phyloP scores from a whole-genome alignment of 2,329 filamentous ascomycete species.

The Didymella keratinophila region DNA sequence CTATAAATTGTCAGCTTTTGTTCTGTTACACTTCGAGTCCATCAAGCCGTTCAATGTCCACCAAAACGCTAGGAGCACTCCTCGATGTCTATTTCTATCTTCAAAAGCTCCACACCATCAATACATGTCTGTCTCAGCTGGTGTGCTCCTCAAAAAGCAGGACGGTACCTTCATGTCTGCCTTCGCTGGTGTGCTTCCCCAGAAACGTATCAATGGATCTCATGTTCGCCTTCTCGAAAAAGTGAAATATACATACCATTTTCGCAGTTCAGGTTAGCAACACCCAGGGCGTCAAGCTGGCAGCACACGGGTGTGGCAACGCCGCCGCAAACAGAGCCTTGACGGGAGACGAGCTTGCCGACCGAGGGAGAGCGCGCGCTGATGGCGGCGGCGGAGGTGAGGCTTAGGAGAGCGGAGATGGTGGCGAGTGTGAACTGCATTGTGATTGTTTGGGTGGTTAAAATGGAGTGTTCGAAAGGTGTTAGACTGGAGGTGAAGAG shows the following conservation, averaged over 20 bases:
- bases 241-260: conserved; percentile 22
- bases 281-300: conserved; percentile 28
- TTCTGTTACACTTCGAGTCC: background rate
- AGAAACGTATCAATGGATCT: background rate
- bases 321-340: conserved; percentile 25
- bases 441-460: background rate
- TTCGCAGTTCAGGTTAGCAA: conserved; percentile 29
- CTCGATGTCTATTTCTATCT: background rate
- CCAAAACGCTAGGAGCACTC: background rate
- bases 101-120: background rate
- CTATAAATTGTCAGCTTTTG: conserved; percentile 5
- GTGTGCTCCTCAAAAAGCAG: too few relatives aligned
- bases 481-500: too few relatives aligned
- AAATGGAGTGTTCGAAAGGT: too few relatives aligned
- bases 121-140: too few relatives aligned
- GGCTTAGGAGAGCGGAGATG: conserved; percentile 21
- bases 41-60: too few relatives aligned
- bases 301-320: conserved; percentile 29
- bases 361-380: conserved; percentile 4
- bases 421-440: conserved; percentile 27
- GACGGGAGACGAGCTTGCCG: conserved; percentile 14
- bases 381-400: conserved; percentile 25
- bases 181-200: background rate
- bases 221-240: background rate
- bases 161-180: too few relatives aligned